These are phyloP conservation scores for Lactarius sanguifluus DNA, from an alignment of 768 basidiomycete genomes.

Conservation along the genomic window DNA sequence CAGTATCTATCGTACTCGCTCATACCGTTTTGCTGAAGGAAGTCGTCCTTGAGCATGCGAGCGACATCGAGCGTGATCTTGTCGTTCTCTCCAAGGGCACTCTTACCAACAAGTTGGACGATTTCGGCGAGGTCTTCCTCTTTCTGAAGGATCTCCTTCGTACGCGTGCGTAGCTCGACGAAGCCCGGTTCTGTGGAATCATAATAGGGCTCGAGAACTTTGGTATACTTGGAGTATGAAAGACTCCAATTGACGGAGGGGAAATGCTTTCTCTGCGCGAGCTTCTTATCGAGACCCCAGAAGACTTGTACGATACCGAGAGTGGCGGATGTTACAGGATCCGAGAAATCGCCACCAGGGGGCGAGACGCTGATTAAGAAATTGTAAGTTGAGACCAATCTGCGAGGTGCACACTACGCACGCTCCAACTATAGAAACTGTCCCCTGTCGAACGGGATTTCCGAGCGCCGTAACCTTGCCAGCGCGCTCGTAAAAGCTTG, in stretches of 20 bases:
- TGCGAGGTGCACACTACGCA: conserved; percentile 45
- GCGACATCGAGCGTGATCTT: conserved; percentile 99
- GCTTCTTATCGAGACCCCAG: conserved; percentile 99
- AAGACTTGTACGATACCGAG: conserved; percentile 99
- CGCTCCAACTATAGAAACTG: conserved; percentile 99
- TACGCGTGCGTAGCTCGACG: conserved; percentile 85
- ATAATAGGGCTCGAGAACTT: conserved; percentile 90
- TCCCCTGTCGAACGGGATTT: conserved; percentile 82
- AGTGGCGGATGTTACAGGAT: conserved; percentile 96
- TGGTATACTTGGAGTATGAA: conserved; percentile 99
- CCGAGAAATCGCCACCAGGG: conserved; percentile 98
- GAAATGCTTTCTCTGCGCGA: conserved; percentile 98
- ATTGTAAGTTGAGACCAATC: conserved; percentile 8
- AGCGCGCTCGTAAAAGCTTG: conserved; percentile 97
- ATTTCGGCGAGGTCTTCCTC: conserved; percentile 99
- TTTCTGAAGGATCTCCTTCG: conserved; percentile 97
- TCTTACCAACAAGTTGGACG: conserved; percentile 99
- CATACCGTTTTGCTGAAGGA: conserved; percentile 98
- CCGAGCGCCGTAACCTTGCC: conserved; percentile 94
- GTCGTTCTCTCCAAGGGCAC: conserved; percentile 93
- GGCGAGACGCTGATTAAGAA: conserved; percentile 76
- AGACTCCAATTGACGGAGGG: conserved; percentile 99
- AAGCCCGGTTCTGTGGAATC: conserved; percentile 92
- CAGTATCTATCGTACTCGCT: conserved; percentile 97
- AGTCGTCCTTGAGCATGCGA: conserved; percentile 95